Conservation (phyloP, 371 early-diverging fungal species). For the Mucor racemosus region DNA sequence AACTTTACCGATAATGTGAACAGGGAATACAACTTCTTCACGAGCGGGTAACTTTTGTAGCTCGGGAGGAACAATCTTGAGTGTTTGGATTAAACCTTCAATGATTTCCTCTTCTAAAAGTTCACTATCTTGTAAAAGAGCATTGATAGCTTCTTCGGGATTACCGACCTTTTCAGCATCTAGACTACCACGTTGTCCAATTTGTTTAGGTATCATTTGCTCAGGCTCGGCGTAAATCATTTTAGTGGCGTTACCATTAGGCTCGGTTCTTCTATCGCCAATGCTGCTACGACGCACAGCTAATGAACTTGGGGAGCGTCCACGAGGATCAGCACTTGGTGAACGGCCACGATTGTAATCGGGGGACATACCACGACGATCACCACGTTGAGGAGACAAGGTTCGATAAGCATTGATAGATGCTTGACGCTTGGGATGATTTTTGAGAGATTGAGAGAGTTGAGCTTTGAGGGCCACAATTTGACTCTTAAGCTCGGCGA, state of each 20-base stretch:
- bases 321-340: slow-evolving; percentile 38
- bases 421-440: slow-evolving; percentile 47
- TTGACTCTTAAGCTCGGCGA: slow-evolving; percentile 55
- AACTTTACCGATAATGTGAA: slow-evolving; percentile 87
- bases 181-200: slow-evolving; percentile 40
- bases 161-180: slow-evolving; percentile 43
- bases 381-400: slow-evolving; percentile 41
- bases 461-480: slow-evolving; percentile 60
- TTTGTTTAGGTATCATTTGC: slow-evolving; percentile 51
- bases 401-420: slow-evolving; percentile 45
- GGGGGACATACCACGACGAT: slow-evolving; percentile 45
- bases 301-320: slow-evolving; percentile 43
- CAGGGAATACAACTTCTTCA: slow-evolving; percentile 93
- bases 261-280: slow-evolving; percentile 17
- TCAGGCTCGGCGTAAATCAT: slow-evolving; percentile 44
- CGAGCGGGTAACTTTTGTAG: slow-evolving; percentile 78
- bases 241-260: slow-evolving; percentile 13
- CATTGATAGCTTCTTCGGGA: slow-evolving; percentile 55
- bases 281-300: slow-evolving; percentile 42
- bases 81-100: slow-evolving; percentile 82
- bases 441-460: slow-evolving; percentile 46
- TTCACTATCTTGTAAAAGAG: slow-evolving; percentile 28
- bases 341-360: slow-evolving; percentile 28
- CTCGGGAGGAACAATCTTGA: slow-evolving; percentile 88
- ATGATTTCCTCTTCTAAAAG: slow-evolving; percentile 86